Percentiles rank a stretch among this genome's conserved stretches.
Conservation (phyloP, 2,329 filamentous ascomycete genomes). For the Alternaria angustiovoidea region DNA sequence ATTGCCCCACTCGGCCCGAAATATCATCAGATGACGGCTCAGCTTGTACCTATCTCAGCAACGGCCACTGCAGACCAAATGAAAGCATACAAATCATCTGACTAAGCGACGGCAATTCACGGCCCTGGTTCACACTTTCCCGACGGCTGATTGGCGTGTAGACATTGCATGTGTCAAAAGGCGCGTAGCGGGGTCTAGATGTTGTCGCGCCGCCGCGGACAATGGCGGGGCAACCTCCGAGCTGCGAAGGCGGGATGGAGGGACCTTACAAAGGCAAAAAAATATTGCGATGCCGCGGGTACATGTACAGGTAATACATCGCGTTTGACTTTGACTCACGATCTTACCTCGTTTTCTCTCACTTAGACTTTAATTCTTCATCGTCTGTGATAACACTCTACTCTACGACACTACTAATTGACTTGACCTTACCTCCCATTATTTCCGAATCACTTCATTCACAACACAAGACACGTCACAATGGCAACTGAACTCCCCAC, state of each 20-base stretch:
- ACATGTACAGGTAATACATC: conserved; percentile 35
- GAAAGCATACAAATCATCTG: conserved; percentile 15
- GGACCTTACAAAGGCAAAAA: conserved; percentile 35
- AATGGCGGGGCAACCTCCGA: conserved; percentile 25
- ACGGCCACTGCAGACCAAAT: conserved; percentile 1
- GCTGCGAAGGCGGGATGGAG: conserved; percentile 25
- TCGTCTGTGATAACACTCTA: not conserved
- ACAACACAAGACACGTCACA: conserved; percentile 19
- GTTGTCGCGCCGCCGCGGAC: conserved; percentile 12
- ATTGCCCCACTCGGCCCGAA: conserved; percentile 18
- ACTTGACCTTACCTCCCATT: not conserved
- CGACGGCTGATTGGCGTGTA: conserved; percentile 26
- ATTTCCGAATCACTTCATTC: not conserved
- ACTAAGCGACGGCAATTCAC: conserved; percentile 39
- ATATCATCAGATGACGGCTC: conserved; percentile 10
- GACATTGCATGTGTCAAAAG: conserved; percentile 34
- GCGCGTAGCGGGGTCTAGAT: conserved; percentile 29
- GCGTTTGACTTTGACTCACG: conserved; percentile 28
- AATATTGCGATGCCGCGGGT: conserved; percentile 36
- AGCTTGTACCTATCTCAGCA: conserved; percentile 5
- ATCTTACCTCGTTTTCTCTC: conserved; percentile 16
- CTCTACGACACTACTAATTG: conserved; percentile 8
- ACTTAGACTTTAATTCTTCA: conserved; percentile 4
- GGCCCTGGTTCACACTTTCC: conserved; percentile 14
- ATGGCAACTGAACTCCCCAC: conserved; percentile 61